Conservation (phyloP, 352 stramenopile genomes). For the Phytophthora tubulina region DNA sequence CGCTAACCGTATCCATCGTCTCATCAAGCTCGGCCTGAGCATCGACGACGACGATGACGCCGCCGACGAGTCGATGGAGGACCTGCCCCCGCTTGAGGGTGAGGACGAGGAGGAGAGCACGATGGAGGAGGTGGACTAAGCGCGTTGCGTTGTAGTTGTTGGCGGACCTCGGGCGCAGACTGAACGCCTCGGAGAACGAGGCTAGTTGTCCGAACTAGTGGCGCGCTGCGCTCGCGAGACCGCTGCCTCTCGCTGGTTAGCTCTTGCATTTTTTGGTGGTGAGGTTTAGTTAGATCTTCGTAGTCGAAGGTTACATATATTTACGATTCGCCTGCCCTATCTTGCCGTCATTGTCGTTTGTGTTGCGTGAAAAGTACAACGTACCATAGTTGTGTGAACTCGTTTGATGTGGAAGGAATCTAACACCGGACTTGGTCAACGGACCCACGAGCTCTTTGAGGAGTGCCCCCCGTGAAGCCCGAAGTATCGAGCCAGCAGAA, state of each 20-base stretch:
- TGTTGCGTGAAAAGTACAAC: background rate
- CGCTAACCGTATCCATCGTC: conserved; percentile 98
- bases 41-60: conserved; percentile 99
- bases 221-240: background rate
- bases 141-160: conserved; percentile 16
- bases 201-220: background rate
- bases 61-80: conserved; percentile 95
- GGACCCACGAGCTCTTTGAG: no score
- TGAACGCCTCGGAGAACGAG: conserved; percentile 1
- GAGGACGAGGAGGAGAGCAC: conserved; percentile 97
- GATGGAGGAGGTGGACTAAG: conserved; percentile 99
- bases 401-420: no score
- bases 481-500: no score
- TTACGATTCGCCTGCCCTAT: conserved; percentile 57
- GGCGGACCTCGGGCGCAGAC: conserved; percentile 8
- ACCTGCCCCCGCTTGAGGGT: conserved; percentile 97
- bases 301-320: conserved; percentile 72
- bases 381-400: no score
- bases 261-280: conserved; percentile 54
- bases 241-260: conserved; percentile 29
- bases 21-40: conserved; percentile 99
- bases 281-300: conserved; percentile 56
- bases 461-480: no score
- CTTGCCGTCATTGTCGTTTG: conserved; percentile 3
- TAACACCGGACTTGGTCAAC: no score